Conservation (phyloP, 2,329 filamentous ascomycete species). For the Aotearoamyces nothofagi region DNA sequence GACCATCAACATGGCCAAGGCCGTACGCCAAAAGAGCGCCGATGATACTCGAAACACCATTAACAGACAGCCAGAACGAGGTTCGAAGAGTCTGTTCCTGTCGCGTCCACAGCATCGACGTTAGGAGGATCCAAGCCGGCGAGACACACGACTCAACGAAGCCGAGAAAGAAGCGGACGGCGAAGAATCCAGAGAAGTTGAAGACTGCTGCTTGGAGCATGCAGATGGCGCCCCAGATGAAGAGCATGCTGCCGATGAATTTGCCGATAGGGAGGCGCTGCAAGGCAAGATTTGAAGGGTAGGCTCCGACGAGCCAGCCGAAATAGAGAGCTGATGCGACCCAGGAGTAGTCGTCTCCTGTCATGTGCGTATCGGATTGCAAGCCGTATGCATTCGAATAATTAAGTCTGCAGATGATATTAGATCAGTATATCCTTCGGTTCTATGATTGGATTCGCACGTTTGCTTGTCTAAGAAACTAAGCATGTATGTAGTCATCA, state of each 20-base stretch:
- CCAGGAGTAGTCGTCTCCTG: constrained; percentile 28
- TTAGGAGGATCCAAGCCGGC: constrained; percentile 46
- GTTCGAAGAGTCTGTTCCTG: constrained; percentile 46
- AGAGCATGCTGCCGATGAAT: constrained; percentile 27
- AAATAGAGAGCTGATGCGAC: constrained; percentile 28
- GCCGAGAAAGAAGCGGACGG: constrained; percentile 44
- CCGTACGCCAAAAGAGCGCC: constrained; percentile 48
- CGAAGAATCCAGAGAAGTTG: constrained; percentile 45
- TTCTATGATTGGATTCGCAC: neutral
- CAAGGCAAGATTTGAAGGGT: constrained; percentile 24
- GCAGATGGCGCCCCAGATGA: constrained; percentile 22
- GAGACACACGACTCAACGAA: constrained; percentile 47
- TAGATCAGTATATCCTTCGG: no score
- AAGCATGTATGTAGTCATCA: constrained; percentile 23
- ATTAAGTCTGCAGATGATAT: constrained; percentile 13
- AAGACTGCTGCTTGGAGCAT: constrained; percentile 12
- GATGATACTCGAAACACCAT: constrained; percentile 36
- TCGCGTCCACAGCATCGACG: constrained; percentile 46
- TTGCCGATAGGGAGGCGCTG: constrained; percentile 27
- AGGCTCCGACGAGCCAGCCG: constrained; percentile 25
- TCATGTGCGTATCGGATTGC: constrained; percentile 23
- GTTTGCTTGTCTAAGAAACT: constrained; percentile 21
- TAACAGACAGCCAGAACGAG: constrained; percentile 45
- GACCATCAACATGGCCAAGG: constrained; percentile 41
- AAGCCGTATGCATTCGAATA: constrained; percentile 27